These are phyloP conservation scores for Peribolospora kevripleyi DNA, from an alignment of 768 basidiomycete genomes.

Conservation along the genomic window DNA sequence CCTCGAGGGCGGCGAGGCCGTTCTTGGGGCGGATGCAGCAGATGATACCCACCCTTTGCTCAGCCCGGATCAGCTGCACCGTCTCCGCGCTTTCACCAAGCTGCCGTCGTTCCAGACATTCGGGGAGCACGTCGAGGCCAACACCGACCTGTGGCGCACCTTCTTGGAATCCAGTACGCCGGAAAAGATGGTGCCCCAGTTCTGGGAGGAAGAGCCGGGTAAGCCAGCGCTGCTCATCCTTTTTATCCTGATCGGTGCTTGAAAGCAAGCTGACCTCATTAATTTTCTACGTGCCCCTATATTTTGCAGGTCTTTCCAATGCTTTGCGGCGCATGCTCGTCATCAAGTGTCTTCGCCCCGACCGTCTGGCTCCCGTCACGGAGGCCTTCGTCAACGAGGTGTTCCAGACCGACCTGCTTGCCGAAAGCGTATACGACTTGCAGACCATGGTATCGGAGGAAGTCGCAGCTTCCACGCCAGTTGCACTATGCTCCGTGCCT, in stretches of 20 bases:
- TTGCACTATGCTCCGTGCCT: slow-evolving; percentile 74
- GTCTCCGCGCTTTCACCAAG: slow-evolving; percentile 45
- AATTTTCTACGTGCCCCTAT: slow-evolving; percentile 13
- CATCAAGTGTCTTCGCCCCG: slow-evolving; percentile 77
- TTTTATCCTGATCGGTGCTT: neutral
- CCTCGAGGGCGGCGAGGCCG: slow-evolving; percentile 58
- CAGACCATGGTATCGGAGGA: slow-evolving; percentile 53
- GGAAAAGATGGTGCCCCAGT: slow-evolving; percentile 42
- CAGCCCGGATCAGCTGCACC: slow-evolving; percentile 39
- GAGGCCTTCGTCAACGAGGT: slow-evolving; percentile 46
- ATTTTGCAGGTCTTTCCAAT: slow-evolving; percentile 25
- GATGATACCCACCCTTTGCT: slow-evolving; percentile 28
- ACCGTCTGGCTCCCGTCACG: slow-evolving; percentile 65
- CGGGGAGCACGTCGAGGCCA: slow-evolving; percentile 31
- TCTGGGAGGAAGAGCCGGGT: slow-evolving; percentile 54
- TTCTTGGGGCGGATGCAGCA: slow-evolving; percentile 18
- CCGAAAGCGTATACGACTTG: slow-evolving; percentile 50
- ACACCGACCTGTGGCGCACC: slow-evolving; percentile 41
- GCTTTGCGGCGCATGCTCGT: slow-evolving; percentile 52
- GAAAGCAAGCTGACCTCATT: slow-evolving; percentile 8
- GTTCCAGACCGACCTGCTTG: slow-evolving; percentile 57
- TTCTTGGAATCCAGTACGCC: slow-evolving; percentile 46
- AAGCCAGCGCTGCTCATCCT: slow-evolving; percentile 16
- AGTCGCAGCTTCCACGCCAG: slow-evolving; percentile 50
- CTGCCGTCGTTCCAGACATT: slow-evolving; percentile 57